Conservation (phyloP, 768 basidiomycete genomes). For the Russula abietina region DNA sequence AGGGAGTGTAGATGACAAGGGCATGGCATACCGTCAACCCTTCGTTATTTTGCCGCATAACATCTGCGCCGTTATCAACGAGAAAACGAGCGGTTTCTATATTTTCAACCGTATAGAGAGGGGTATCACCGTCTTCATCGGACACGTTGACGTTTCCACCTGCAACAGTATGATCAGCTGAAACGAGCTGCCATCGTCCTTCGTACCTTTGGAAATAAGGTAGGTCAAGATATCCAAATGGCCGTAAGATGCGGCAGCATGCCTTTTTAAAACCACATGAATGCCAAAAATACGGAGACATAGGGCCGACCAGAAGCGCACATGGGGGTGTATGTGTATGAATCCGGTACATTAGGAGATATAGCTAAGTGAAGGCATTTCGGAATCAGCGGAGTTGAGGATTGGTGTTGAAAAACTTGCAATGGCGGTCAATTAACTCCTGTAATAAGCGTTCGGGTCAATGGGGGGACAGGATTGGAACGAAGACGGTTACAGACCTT, state of each 20-base stretch:
- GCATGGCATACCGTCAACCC: slow-evolving; percentile 59
- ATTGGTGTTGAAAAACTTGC: slow-evolving; percentile 46
- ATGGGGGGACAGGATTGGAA: background rate
- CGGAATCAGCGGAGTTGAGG: slow-evolving; percentile 11
- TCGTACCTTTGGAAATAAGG: slow-evolving; percentile 62
- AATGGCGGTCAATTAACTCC: slow-evolving; percentile 41
- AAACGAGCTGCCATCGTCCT: slow-evolving; percentile 4
- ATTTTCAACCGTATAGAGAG: slow-evolving; percentile 84
- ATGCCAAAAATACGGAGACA: background rate
- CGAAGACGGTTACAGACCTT: slow-evolving; percentile 38
- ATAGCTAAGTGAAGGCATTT: slow-evolving; percentile 31
- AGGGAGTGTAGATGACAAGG: background rate
- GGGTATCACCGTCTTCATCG: slow-evolving; percentile 87
- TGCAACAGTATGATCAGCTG: slow-evolving; percentile 26
- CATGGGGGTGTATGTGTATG: slow-evolving; percentile 80
- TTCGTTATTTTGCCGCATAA: slow-evolving; percentile 58
- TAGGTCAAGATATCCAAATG: slow-evolving; percentile 72
- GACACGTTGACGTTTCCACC: slow-evolving; percentile 85
- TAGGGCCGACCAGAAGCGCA: slow-evolving; percentile 30
- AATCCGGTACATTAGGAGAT: slow-evolving; percentile 67
- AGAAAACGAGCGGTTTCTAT: slow-evolving; percentile 72
- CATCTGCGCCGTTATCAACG: slow-evolving; percentile 67
- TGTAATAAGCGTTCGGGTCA: slow-evolving; percentile 9
- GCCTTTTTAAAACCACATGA: slow-evolving; percentile 43
- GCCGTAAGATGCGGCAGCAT: slow-evolving; percentile 91